phyloP scores from a whole-genome alignment of 345 rosid species.

The Eucalyptus melliodora region DNA sequence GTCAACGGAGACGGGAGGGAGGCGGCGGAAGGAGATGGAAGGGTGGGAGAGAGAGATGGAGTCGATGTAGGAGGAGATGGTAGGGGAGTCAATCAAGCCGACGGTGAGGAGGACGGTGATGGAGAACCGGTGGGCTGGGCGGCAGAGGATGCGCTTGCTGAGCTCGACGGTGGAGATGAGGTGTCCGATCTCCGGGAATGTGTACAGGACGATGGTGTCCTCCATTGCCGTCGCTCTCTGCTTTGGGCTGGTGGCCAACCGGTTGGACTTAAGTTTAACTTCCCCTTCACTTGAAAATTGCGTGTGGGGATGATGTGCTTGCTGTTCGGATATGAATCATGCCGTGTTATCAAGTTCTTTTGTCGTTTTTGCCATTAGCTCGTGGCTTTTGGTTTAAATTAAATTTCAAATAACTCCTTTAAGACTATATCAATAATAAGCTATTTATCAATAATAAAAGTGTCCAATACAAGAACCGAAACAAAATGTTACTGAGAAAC shows the following conservation, averaged over 20 bases:
- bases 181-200: no score
- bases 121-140: background rate
- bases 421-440: no score
- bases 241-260: no score
- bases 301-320: background rate
- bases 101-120: background rate
- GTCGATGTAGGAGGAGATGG: background rate
- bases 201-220: no score
- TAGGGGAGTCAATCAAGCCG: background rate
- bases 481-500: background rate
- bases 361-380: background rate
- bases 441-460: background rate
- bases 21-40: constrained; percentile 1
- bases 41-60: background rate
- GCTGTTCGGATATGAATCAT: background rate
- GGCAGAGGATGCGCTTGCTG: background rate
- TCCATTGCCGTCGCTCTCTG: no score
- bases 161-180: no score
- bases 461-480: background rate
- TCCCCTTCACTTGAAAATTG: background rate
- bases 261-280: background rate
- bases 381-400: background rate
- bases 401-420: background rate
- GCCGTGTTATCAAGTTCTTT: background rate
- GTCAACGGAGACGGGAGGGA: background rate